Base-by-base conservation (phyloP, 768 basidiomycete genomes). In the Auriscalpium microsporum region DNA sequence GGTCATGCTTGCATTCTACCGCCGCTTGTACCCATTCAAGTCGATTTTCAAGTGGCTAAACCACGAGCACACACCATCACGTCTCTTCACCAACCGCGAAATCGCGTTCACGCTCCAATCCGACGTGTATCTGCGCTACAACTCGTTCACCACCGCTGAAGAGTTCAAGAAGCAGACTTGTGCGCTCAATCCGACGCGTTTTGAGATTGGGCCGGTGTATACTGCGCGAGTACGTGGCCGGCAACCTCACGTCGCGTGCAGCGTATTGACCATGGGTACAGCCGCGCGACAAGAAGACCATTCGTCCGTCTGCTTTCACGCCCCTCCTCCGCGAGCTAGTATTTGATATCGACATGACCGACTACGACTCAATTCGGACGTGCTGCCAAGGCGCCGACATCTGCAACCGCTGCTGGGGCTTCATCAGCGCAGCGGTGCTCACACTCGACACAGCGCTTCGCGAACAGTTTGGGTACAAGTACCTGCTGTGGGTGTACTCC, bases 271-370 rank as follows among this genome's bases (percentile, higher is more conserved):
- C 36, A 21, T 21, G 49, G 14, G 55, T 54, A 4, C 66, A 96
- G 92, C 95, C 95, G 3, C 78, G 83, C 64, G 95, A 97, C 74
- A 87, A 82, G 67, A 94, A 94, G 65, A 86, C 89, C 0, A 75
- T 91, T 10, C 82, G 82, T 10, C 73, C 84, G n/a, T 71, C 73
- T 2, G 77, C 77, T 0, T 84, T 97, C 61, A 75, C 78, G 45
- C 93, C 96, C 0, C 68, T 81, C 36, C 80, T 82, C 59, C 86
- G 96, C 56, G 96, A 98, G 68, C 85, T 99, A 45, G 95, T 98
- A 0, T 96, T 99, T 68, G 96, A 99, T 82, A 97, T 99, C 67
- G 96, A 99, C 71, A 97, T 99, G 96, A 95, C 96, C 14, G 96
- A 99, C 72, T 99, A 98, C 72, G 95, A 99, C 68, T 76, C 84